Conservation (phyloP, 768 basidiomycete genomes). For the Mycena maculata region DNA sequence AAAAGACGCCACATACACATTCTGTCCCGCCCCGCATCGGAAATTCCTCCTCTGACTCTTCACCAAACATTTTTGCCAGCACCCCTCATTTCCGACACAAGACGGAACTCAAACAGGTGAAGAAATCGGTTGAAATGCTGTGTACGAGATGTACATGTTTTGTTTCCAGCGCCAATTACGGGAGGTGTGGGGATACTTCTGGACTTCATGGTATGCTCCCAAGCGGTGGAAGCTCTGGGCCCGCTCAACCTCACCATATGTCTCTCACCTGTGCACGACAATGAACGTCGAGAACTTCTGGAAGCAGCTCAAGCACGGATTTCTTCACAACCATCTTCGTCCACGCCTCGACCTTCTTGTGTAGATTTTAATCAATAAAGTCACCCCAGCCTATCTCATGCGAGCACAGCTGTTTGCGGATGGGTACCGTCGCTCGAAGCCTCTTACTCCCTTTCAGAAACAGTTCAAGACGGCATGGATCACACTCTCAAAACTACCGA, state of each 20-base stretch:
- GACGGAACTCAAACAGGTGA: conserved; percentile 25
- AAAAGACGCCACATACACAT: conserved; percentile 19
- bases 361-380: conserved; percentile 43
- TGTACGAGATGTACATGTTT: conserved; percentile 41
- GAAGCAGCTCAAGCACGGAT: conserved; percentile 37
- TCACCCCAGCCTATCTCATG: conserved; percentile 39
- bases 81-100: conserved; percentile 35
- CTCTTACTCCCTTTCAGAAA: conserved; percentile 39
- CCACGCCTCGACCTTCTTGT: conserved; percentile 40
- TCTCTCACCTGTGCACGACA: conserved; percentile 37
- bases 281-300: conserved; percentile 41
- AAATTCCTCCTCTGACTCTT: conserved; percentile 36
- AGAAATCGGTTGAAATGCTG: conserved; percentile 33
- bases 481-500: not conserved
- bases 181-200: conserved; percentile 42
- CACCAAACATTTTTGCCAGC: conserved; percentile 42
- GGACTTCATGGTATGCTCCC: conserved; percentile 38
- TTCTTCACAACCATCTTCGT: conserved; percentile 31
- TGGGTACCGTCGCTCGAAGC: conserved; percentile 28
- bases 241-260: conserved; percentile 11
- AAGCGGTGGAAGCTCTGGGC: conserved; percentile 38
- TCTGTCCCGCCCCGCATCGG: conserved; percentile 43
- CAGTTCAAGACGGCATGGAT: conserved; percentile 42
- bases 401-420: conserved; percentile 30
- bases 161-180: conserved; percentile 29